Conservation (phyloP, 352 stramenopile species). For the Globisporangium iwayamae region DNA sequence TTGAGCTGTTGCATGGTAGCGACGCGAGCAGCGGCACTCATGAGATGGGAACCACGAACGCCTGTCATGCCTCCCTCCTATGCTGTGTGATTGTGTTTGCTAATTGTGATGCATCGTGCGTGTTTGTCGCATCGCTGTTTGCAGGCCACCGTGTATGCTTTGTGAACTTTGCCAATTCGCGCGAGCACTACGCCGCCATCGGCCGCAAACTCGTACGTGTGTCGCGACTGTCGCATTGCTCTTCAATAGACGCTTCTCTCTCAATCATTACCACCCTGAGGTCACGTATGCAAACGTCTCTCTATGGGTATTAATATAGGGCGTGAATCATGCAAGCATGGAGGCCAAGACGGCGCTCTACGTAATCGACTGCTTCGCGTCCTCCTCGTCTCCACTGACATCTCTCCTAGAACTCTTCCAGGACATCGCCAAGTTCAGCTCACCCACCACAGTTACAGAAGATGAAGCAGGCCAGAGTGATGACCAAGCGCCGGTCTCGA, state of each 20-base stretch:
- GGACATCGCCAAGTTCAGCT: constrained; percentile 18
- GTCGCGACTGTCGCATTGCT: not conserved
- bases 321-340: constrained; percentile 43
- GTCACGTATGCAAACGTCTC: not conserved
- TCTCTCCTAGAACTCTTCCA: constrained; percentile 28
- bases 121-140: not conserved
- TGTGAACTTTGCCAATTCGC: constrained; percentile 38
- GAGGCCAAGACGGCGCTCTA: constrained; percentile 34
- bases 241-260: too few species aligned
- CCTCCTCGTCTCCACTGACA: not conserved
- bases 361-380: constrained; percentile 33
- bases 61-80: too few species aligned
- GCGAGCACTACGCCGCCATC: constrained; percentile 59
- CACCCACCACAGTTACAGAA: not conserved
- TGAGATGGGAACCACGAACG: too few species aligned
- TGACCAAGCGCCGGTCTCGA: constrained; percentile 20
- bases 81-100: not conserved
- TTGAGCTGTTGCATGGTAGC: not conserved
- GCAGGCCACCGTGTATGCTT: constrained; percentile 65
- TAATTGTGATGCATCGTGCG: not conserved
- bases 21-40: too few species aligned
- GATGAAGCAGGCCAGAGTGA: constrained; percentile 2
- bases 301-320: constrained; percentile 19
- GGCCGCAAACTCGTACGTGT: constrained; percentile 60
- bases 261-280: not conserved